Evolutionary conservation across 169 alveolate genomes (phyloP).

Genomic region (Nephromyces sp.): DNA sequence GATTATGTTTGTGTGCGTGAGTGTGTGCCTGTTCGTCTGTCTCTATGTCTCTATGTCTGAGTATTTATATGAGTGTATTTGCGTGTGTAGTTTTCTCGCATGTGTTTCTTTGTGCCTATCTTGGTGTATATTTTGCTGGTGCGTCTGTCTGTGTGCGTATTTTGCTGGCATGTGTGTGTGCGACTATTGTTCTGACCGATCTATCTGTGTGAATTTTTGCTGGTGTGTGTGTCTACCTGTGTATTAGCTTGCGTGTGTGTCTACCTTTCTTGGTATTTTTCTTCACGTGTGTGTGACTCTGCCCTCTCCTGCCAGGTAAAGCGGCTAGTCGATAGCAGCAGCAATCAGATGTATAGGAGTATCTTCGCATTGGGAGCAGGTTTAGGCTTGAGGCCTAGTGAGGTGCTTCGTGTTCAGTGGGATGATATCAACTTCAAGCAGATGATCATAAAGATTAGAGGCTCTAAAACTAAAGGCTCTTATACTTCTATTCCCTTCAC

Average conservation of each 20-base stretch:
- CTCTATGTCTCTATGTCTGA: too few relatives aligned
- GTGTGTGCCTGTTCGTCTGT: not conserved
- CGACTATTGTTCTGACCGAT: not conserved
- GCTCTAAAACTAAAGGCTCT: conserved; percentile 47
- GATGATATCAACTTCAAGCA: conserved; percentile 43
- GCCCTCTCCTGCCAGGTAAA: conserved; percentile 32
- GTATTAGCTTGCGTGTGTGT: not conserved
- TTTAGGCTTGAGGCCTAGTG: conserved; percentile 53
- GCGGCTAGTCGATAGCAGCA: conserved; percentile 32
- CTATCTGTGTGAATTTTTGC: too few relatives aligned
- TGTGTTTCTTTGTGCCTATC: not conserved
- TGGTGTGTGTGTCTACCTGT: too few relatives aligned
- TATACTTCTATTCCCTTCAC: conserved; percentile 47
- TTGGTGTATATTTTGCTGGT: not conserved
- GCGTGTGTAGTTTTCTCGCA: not conserved
- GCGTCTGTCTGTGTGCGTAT: not conserved
- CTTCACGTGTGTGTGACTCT: not conserved
- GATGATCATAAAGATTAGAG: conserved; percentile 38
- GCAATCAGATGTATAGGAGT: conserved; percentile 41
- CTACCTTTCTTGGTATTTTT: not conserved
- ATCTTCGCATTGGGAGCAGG: conserved; percentile 51
- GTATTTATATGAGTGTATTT: not conserved
- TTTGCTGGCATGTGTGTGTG: not conserved
- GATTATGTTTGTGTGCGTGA: not conserved
- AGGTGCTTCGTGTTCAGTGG: conserved; percentile 44